Base-by-base conservation (phyloP, 2,329 filamentous ascomycete genomes). In the Xylariaceae sp. region DNA sequence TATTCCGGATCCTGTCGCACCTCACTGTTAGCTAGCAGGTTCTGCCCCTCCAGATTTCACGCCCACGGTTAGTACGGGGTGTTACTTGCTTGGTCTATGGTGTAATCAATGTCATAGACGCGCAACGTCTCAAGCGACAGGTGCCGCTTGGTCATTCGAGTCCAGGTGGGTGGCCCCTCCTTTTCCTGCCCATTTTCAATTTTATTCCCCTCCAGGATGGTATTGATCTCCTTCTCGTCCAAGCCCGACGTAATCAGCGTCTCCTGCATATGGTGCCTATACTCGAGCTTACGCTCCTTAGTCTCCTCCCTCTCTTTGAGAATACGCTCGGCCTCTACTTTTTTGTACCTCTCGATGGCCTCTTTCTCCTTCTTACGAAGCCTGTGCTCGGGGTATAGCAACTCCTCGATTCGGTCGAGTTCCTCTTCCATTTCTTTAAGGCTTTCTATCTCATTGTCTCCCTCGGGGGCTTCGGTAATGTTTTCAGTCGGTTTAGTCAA, bases 71-170 rank as follows among this genome's bases (percentile, higher is more conserved):
- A 27, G 11, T 20, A n/a, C 35, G 21, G 29, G 15, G 6, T 10
- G 11, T 15, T 11, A 68, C 80, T 70, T 72, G 84, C 83, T 57
- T 70, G 52, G 58, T 87, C 84, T 44, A 78, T 69, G 44, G 83
- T 79, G 59, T 77, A 86, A 11, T 85, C 81, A 24, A 86, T 77
- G 36, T 75, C 72, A 60, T 79, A 83, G 9, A 71, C 72, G 41
- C 77, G 71, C 50, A 87, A 67, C 13, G 84, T 86, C 71, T 87
- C 84, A 47, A 86, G 75, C 0, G 83, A 86, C 18, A 87, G 70
- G 65, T 87, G 80, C 49, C 77, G 76, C 20, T 83, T 77, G 1
- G 82, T 74, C 83, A 87, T 86, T 58, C 84, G 78, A 11, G 84
- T 87, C 63, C 86, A 86, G 0, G 82, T 85, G 0, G 82, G 79